These are phyloP conservation scores for Apiotrichum brassicae DNA, from an alignment of 1,284 basidiomycete species.

Conservation along the genomic window DNA sequence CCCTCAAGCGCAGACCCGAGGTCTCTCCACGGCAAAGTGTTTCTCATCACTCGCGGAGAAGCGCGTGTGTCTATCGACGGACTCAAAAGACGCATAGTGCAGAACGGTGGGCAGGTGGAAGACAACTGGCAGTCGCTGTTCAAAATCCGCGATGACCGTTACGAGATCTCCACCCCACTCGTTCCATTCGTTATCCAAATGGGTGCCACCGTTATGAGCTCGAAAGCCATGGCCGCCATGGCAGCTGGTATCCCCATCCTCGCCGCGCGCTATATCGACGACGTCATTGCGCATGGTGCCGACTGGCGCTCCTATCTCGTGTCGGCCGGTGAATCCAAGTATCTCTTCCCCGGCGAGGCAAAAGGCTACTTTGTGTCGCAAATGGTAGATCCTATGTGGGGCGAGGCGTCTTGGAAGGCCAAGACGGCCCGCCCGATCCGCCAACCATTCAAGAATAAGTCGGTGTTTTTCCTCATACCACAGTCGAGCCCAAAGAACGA, in stretches of 20 bases:
- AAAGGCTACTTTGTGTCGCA: conserved; percentile 55
- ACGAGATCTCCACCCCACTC: background rate
- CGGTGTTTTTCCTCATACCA: conserved; percentile 29
- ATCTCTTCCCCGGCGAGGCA: conserved; percentile 29
- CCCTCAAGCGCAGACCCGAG: background rate
- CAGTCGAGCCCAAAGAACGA: conserved; percentile 6
- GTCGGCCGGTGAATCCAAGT: conserved; percentile 59
- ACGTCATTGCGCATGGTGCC: conserved; percentile 48
- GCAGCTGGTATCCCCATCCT: conserved; percentile 80
- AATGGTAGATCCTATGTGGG: conserved; percentile 65
- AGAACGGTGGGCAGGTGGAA: conserved; percentile 57
- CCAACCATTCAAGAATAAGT: conserved; percentile 25
- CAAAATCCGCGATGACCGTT: conserved; percentile 10
- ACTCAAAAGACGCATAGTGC: conserved; percentile 51
- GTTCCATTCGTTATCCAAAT: conserved; percentile 61
- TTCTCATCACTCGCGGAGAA: conserved; percentile 29
- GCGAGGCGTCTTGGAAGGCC: conserved; percentile 50
- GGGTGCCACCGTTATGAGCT: conserved; percentile 61
- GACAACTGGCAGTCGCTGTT: conserved; percentile 65
- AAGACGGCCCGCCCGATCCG: conserved; percentile 49
- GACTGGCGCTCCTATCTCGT: conserved; percentile 64
- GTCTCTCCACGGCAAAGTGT: conserved; percentile 8
- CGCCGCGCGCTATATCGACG: conserved; percentile 57
- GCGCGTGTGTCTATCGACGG: conserved; percentile 1
- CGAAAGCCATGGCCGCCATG: conserved; percentile 72